Evolutionary conservation across 495 filamentous ascomycete species (phyloP), one percentile per base, ranked within the genome.

Genomic region (Hyaloscypha bicolor): DNA sequence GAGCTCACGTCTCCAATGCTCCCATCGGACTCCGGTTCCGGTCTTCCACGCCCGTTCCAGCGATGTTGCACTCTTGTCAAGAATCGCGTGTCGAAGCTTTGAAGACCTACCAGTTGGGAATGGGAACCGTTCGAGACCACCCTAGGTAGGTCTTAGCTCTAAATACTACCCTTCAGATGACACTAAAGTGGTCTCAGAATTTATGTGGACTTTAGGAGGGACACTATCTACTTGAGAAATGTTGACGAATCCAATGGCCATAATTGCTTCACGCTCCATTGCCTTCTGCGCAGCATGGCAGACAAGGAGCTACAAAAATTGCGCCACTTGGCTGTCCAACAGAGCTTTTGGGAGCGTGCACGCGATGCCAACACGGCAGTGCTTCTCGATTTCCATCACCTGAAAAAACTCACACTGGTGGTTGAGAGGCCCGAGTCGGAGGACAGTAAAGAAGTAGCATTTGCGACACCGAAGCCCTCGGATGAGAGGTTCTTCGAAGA

Each of bases 191-290:
- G n/a, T n/a, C n/a, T n/a, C n/a, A 30, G 58, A 9, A 37, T 35
- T 5, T 60, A 60, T 39, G 22, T 60, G 12, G 58, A 60, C 32
- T 60, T 37, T 25, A 60, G 29, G 25, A 60, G 37, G 33, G 58
- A 60, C 32, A 60, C 58, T 3, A 33, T 58, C 22, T 53, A 53
- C 16, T 25, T 53, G 51, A 53, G 16, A 4, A 53, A 19, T 6
- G 22, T 53, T 53, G 51, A 53, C 5, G 19, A 30, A 58, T n/a
- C n/a, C n/a, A n/a, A n/a, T n/a, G n/a, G n/a, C n/a, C n/a, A n/a
- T n/a, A n/a, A n/a, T 58, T 29, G 16, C 8, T 58, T 21, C 29
- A 6, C 5, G 31, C 14, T 9, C 12, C 55, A 4, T 53, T 19
- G 16, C 51, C n/a, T n/a, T n/a, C n/a, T n/a, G 6, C 51, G 51